Evolutionary conservation across 176 grass and related monocot species (phyloP).

Genomic region (Otatea glauca): DNA sequence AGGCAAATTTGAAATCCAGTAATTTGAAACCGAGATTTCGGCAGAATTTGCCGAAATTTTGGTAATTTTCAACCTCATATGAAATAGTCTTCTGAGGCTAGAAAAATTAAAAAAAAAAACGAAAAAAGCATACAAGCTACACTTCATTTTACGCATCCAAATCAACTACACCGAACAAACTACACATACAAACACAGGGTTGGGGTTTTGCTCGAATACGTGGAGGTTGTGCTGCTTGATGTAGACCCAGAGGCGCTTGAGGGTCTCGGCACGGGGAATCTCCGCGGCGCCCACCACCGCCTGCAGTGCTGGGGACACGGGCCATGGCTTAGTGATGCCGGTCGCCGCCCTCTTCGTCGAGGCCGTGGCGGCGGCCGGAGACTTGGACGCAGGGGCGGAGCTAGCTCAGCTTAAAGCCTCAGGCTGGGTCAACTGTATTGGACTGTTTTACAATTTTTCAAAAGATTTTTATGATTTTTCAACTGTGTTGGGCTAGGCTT

Average conservation of each 20-base stretch:
- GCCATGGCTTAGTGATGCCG: constrained; percentile 71
- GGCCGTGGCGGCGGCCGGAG: constrained; percentile 13
- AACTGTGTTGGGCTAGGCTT: no score
- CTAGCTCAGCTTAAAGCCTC: no score
- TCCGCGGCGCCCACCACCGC: constrained; percentile 65
- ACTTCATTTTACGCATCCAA: not conserved
- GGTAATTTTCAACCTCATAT: no score
- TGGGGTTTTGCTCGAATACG: constrained; percentile 43
- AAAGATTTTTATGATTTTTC: no score
- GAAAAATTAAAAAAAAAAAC: no score
- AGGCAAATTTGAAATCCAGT: no score
- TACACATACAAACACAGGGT: not conserved
- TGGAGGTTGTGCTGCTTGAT: constrained; percentile 90
- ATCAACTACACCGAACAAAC: not conserved
- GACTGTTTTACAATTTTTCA: no score
- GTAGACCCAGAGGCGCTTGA: constrained; percentile 87
- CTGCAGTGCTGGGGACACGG: constrained; percentile 70
- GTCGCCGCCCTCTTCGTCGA: constrained; percentile 56
- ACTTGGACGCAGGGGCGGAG: constrained; percentile 44
- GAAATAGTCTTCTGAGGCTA: no score
- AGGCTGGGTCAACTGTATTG: no score
- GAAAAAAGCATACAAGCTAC: no score
- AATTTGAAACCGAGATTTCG: no score
- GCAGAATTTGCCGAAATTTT: no score
- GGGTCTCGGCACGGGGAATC: constrained; percentile 79